A percentile compares a stretch with the other conserved stretches of the same genome.
phyloP scores from a whole-genome alignment of 2,329 filamentous ascomycete genomes.

The Hymenoscyphus occultus region DNA sequence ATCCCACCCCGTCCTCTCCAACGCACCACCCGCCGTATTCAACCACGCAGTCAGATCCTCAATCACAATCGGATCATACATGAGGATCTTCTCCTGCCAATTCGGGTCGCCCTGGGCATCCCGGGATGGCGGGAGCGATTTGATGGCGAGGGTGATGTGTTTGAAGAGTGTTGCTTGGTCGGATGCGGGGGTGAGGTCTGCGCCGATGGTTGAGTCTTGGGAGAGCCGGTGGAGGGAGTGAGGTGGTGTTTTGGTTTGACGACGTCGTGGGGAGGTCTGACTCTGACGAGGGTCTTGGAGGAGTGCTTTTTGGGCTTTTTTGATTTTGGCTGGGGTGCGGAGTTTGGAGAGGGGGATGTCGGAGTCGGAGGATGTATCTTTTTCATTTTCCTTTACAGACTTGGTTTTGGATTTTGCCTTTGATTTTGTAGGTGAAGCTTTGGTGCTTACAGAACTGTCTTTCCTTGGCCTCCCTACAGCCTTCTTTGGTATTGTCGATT shows the following conservation, averaged over 20 bases:
- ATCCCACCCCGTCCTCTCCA: slow-evolving; percentile 62
- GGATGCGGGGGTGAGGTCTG: slow-evolving; percentile 35
- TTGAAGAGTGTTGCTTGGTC: slow-evolving; percentile 48
- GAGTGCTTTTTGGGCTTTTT: slow-evolving; percentile 28
- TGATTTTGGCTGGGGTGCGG: slow-evolving; percentile 29
- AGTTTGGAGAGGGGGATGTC: slow-evolving; percentile 23
- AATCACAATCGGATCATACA: slow-evolving; percentile 86
- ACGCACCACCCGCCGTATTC: slow-evolving; percentile 58
- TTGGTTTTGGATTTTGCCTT: slow-evolving; percentile 20
- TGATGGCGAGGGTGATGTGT: slow-evolving; percentile 55
- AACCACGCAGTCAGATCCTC: slow-evolving; percentile 85
- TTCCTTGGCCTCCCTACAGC: slow-evolving; percentile 46
- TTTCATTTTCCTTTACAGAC: slow-evolving; percentile 19
- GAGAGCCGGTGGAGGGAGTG: slow-evolving; percentile 13
- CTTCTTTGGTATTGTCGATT: slow-evolving; percentile 36
- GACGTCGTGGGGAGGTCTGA: slow-evolving; percentile 37
- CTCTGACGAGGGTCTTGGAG: slow-evolving; percentile 53
- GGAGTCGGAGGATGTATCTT: slow-evolving; percentile 23
- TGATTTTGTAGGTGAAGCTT: slow-evolving; percentile 16
- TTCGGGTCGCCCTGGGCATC: slow-evolving; percentile 33
- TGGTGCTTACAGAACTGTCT: slow-evolving; percentile 21
- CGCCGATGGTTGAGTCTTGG: slow-evolving; percentile 10
- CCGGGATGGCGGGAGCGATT: slow-evolving; percentile 46
- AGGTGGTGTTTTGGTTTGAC: slow-evolving; percentile 22
- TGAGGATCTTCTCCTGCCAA: slow-evolving; percentile 90